Evolutionary conservation across 2,329 filamentous ascomycete species (phyloP).

Genomic region (Aspergillus piperis): DNA sequence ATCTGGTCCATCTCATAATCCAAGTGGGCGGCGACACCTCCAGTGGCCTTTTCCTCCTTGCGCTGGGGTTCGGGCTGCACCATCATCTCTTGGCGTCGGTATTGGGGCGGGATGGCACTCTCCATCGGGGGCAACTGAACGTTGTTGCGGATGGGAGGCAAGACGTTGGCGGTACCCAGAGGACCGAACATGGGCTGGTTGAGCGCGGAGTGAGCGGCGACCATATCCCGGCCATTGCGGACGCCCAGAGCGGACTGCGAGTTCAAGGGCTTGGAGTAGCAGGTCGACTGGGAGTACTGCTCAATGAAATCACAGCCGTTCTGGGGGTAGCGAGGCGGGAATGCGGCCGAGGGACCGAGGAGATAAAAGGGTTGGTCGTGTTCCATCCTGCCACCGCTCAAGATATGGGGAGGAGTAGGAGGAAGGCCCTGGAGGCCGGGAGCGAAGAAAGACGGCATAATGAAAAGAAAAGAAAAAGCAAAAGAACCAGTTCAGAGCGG

Average conservation of each 20-base stretch:
- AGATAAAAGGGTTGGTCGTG: constrained; percentile 43
- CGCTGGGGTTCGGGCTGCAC: constrained; percentile 38
- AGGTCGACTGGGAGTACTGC: constrained; percentile 47
- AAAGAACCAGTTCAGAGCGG: constrained; percentile 37
- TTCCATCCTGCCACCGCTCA: constrained; percentile 40
- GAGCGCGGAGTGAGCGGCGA: constrained; percentile 26
- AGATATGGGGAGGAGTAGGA: constrained; percentile 45
- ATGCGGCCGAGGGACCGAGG: constrained; percentile 38
- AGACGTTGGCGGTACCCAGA: constrained; percentile 35
- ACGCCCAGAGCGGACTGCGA: constrained; percentile 31
- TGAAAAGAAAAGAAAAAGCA: constrained; percentile 19
- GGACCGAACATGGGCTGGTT: constrained; percentile 40
- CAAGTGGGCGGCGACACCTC: constrained; percentile 88
- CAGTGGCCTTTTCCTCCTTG: constrained; percentile 69
- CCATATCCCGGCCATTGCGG: constrained; percentile 38
- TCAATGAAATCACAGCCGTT: constrained; percentile 49
- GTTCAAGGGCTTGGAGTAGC: constrained; percentile 41
- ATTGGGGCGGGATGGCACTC: constrained; percentile 43
- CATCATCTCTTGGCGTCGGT: constrained; percentile 44
- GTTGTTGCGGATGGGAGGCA: constrained; percentile 46
- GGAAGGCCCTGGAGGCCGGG: constrained; percentile 44
- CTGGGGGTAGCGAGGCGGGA: constrained; percentile 46
- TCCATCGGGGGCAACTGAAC: constrained; percentile 46
- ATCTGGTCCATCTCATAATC: constrained; percentile 97
- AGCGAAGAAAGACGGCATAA: constrained; percentile 48